Evolutionary conservation across 192 early-diverging fungal species (phyloP), one percentile per base, ranked within the genome.

Genomic region (Coemansia aciculifera): DNA sequence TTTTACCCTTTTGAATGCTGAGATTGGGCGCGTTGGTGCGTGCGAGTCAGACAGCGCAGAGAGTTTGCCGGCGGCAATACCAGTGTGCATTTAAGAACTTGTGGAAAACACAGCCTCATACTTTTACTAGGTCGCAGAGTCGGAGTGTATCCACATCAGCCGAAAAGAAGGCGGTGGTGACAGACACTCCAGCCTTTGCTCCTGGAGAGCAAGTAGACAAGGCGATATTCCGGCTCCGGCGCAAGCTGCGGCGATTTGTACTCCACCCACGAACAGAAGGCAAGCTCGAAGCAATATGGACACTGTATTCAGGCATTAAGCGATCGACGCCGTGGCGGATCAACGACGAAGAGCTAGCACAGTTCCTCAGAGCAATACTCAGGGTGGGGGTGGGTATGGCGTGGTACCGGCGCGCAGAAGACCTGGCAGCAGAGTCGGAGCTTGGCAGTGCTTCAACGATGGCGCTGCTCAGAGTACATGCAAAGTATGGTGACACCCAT

Each of bases 221-320:
- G 31, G 77, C 77, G 21, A 49, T 68, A 6, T 10, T 12, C 39
- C 56, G 77, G 40, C 60, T 79, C 19, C 59, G 46, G 52, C 68
- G 72, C n/a, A 74, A 71, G 66, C 65, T 79, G 27, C 61, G 62
- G 23, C 64, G 77, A 21, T 73, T 68, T 24, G 17, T 60, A 21
- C 62, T 73, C 42, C 64, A 63, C 23, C 42, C 40, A 29, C 77
- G 72, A 12, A 74, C 77, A 40, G 31, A 23, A 1, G 51, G n/a
- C 44, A 70, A 68, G 38, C 77, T 79, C 7, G 77, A 71, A 38
- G 68, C 68, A 2, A 60, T 79, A 61, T 79, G 77, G 77, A 38
- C 32, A n/a, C 29, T 71, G 62, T 69, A 74, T 23, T n/a, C 15
- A 61, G 62, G 67, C 43, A 51, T 79, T 19, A 36, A 59, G 56